Base-by-base conservation (phyloP, 805 yeast species). In the Pichia scutulata region DNA sequence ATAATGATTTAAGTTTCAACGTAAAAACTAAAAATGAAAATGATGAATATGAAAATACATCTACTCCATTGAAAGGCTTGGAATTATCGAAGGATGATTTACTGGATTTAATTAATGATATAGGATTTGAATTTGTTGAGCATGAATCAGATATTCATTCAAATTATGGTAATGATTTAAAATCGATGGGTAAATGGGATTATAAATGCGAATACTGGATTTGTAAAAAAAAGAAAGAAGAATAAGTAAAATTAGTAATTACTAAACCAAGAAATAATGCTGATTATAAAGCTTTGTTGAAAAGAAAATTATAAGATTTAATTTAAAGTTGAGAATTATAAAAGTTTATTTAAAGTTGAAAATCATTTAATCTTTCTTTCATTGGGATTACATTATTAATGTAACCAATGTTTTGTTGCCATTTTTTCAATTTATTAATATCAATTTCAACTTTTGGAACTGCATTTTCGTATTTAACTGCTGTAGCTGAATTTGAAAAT, bases 171-270 rank as follows among this genome's bases (percentile, higher is more conserved):
- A 67, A 74, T 2, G 86, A 82, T 57, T 57, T 60, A 0, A 60
- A 65, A 47, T 64, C 80, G 1, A 64, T 82, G 57, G 84, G 85
- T 0, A 69, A 73, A 1, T 84, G 75, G 71, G 63, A 62, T 5
- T 85, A 83, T 58, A 68, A 76, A 23, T 82, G 89, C 58, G 86
- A 82, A 52, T 85, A 68, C 58, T 85, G 89, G 89, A 78, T 83
- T 2, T 82, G 84, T 50, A 39, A 62, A 13, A 48, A 46, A 25
- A 33, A 7, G 19, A n/a, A 33, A 10, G 8, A n/a, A 33, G 2
- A 26, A 7, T 26, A 8, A 28, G 7, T 28, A 28, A 28, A 13
- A 28, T 3, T 4, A 13, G 12, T 28, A 28, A 28, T 9, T 3
- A 13, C 4, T 28, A 28, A 28, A 28, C n/a, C 14, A 28, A n/a